Evolutionary conservation across 305 asterid species (phyloP).

Genomic region (Solanum hybrid): DNA sequence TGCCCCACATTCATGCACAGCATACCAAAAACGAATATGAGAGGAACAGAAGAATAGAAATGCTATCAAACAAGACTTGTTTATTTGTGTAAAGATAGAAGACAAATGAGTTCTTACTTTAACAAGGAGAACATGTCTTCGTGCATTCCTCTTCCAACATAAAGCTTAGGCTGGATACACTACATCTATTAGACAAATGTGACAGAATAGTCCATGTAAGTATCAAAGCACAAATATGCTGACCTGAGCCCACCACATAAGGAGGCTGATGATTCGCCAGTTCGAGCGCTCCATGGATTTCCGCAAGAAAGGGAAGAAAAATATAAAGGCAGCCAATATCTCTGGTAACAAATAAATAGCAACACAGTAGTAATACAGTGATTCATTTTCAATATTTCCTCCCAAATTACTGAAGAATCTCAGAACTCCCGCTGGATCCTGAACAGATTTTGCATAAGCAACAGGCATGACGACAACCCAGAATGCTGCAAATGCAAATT

Average conservation of each 20-base stretch:
- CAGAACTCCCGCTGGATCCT: conserved; percentile 75
- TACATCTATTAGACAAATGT: conserved; percentile 15
- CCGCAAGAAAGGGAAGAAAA: conserved; percentile 73
- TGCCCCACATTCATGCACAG: background rate
- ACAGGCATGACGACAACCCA: conserved; percentile 93
- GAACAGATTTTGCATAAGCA: conserved; percentile 70
- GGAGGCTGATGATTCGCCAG: conserved; percentile 48
- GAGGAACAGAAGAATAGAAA: conserved; percentile 1
- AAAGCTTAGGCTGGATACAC: conserved; percentile 75
- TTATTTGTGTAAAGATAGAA: conserved; percentile 4
- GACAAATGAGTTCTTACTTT: conserved; percentile 49
- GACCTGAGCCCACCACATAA: conserved; percentile 99
- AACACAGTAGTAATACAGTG: conserved; percentile 67
- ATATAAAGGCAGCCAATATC: conserved; percentile 63
- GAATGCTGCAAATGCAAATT: conserved; percentile 66
- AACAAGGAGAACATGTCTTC: conserved; percentile 83
- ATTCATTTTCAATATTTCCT: conserved; percentile 58
- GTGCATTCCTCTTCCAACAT: conserved; percentile 99
- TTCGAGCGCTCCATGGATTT: conserved; percentile 83
- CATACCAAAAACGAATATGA: background rate
- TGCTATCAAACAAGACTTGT: background rate
- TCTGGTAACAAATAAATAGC: conserved; percentile 88
- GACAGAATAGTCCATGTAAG: conserved; percentile 13
- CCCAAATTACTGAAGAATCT: conserved; percentile 70
- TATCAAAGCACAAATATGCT: conserved; percentile 13